Conservation (phyloP, 1,284 basidiomycete genomes). For the Marasmius fiardii region DNA sequence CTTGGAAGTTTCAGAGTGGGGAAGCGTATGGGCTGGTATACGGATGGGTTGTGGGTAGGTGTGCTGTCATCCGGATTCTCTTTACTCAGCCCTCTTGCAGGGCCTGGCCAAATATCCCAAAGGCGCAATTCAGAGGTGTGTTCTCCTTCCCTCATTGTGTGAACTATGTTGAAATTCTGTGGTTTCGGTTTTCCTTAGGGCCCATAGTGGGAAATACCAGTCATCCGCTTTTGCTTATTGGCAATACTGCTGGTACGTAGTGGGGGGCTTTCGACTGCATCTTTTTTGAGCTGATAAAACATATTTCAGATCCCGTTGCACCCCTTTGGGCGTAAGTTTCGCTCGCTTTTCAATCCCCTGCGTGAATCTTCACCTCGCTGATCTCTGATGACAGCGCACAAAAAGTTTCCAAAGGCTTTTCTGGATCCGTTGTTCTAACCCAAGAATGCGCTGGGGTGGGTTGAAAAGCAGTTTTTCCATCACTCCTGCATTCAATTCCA, state of each 20-base stretch:
- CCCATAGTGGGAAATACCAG: constrained; percentile 15
- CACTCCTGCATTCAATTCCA: too few species aligned
- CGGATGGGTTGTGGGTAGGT: constrained; percentile 14
- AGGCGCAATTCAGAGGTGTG: constrained; percentile 13
- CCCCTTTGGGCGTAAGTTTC: constrained; percentile 3
- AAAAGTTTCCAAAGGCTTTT: constrained; percentile 7
- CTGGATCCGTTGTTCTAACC: constrained; percentile 13
- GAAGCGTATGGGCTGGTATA: constrained; percentile 11
- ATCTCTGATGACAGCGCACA: constrained; percentile 2
- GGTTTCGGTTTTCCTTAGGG: too few species aligned
- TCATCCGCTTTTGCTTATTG: constrained; percentile 12
- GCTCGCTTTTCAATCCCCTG: too few species aligned
- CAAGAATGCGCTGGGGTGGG: constrained; percentile 14
- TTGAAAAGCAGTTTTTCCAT: too few species aligned
- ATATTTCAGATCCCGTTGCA: constrained; percentile 8
- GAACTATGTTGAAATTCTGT: background rate
- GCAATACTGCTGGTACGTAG: constrained; percentile 14
- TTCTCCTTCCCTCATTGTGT: background rate
- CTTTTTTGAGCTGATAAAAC: background rate
- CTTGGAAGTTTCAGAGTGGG: constrained; percentile 12
- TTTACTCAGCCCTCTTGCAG: too few species aligned
- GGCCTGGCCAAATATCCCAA: too few species aligned
- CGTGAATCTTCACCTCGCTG: too few species aligned
- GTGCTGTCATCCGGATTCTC: too few species aligned
- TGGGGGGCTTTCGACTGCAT: too few species aligned